Percentiles rank a stretch among this genome's conserved stretches.
These are phyloP conservation scores for Truncatella angustata DNA, from an alignment of 2,329 filamentous ascomycete species.

Conservation along the genomic window DNA sequence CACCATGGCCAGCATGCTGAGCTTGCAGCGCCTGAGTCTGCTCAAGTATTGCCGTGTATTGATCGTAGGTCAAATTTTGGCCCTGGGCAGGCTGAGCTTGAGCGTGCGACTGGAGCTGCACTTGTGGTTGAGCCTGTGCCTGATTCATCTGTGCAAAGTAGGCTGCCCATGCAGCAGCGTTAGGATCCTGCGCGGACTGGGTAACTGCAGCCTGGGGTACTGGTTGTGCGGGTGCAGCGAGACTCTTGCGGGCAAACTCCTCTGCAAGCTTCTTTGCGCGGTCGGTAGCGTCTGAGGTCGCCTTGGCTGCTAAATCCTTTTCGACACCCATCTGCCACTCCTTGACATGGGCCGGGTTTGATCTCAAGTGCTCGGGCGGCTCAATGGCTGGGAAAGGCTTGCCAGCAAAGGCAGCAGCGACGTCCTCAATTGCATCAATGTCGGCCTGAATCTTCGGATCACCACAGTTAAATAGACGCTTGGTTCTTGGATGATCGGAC, in stretches of 20 bases:
- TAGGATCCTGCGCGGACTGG: conserved; percentile 18
- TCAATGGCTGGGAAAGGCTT: conserved; percentile 49
- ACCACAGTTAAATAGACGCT: conserved; percentile 36
- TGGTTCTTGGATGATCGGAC: conserved; percentile 27
- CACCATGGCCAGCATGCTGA: conserved; percentile 7
- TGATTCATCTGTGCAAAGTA: conserved; percentile 38
- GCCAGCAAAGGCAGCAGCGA: conserved; percentile 39
- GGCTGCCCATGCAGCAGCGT: conserved; percentile 35
- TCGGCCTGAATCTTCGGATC: conserved; percentile 43
- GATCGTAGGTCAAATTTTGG: not conserved
- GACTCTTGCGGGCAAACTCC: conserved; percentile 26
- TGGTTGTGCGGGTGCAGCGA: conserved; percentile 13
- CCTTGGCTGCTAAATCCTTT: conserved; percentile 35
- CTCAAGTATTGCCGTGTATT: conserved; percentile 6
- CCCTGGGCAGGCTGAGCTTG: not conserved
- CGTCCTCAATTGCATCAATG: conserved; percentile 40
- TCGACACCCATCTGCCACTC: conserved; percentile 54
- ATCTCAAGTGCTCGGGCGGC: conserved; percentile 51
- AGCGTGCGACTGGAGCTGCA: conserved; percentile 16
- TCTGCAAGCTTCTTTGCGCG: conserved; percentile 32
- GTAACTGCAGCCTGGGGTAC: conserved; percentile 19
- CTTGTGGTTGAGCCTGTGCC: not conserved
- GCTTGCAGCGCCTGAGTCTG: conserved; percentile 8
- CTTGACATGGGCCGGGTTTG: conserved; percentile 43
- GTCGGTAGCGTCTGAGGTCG: conserved; percentile 38